A percentile compares a stretch with the other conserved stretches of the same genome.
These are phyloP conservation scores for Sicyos baderoa DNA, from an alignment of 306 rosid genomes.

Conservation along the genomic window DNA sequence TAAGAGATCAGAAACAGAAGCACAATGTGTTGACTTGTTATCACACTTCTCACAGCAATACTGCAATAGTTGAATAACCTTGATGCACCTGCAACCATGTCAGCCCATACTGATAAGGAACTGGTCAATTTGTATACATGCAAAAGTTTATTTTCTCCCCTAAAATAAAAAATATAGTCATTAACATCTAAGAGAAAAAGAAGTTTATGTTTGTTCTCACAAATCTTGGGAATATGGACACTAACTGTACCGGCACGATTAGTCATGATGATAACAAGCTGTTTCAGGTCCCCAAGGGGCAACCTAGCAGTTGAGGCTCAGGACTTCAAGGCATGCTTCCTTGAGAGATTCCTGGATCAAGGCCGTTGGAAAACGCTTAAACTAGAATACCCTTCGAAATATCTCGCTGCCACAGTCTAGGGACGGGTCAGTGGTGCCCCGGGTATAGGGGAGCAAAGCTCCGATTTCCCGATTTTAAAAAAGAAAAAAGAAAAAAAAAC, in stretches of 20 bases:
- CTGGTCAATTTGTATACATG: neutral
- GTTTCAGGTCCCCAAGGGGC: neutral
- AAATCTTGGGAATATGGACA: neutral
- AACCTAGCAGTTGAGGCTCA: too few relatives aligned
- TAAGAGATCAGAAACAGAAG: slow-evolving; percentile 72
- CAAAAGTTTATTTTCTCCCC: neutral
- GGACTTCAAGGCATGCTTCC: too few relatives aligned
- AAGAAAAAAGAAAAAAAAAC: too few relatives aligned
- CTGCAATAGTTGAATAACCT: slow-evolving; percentile 58
- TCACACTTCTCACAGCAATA: slow-evolving; percentile 65
- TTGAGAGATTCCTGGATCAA: too few relatives aligned
- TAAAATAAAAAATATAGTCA: neutral
- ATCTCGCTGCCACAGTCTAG: too few relatives aligned
- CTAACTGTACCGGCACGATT: neutral
- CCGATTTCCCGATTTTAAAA: too few relatives aligned
- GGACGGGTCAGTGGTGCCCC: too few relatives aligned
- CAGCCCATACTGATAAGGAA: neutral
- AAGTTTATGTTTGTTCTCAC: neutral
- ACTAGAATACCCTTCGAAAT: too few relatives aligned
- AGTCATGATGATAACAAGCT: neutral
- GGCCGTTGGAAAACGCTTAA: too few relatives aligned
- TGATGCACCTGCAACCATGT: slow-evolving; percentile 45
- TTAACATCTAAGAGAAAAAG: neutral
- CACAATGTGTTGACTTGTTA: slow-evolving; percentile 78
- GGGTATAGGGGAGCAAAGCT: too few relatives aligned